phyloP scores from a whole-genome alignment of 164 flowering plant species.

The Dillenia suffruticosa region DNA sequence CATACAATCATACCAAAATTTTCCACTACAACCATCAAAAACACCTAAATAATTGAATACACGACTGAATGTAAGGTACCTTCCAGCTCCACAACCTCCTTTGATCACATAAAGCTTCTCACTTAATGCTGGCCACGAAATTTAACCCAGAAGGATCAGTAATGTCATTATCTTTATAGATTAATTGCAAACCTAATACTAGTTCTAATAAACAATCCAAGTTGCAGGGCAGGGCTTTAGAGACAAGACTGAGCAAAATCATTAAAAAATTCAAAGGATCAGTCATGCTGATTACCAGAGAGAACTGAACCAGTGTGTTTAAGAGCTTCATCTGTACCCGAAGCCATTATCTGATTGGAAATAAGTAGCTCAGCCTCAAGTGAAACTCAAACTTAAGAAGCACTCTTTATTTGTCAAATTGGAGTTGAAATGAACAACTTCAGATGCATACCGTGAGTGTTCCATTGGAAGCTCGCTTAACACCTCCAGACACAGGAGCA shows the following conservation, averaged over 20 bases:
- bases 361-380: too few relatives aligned
- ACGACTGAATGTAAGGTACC: slow-evolving; percentile 34
- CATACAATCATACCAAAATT: too few relatives aligned
- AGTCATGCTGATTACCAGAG: slow-evolving; percentile 48
- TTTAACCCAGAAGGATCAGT: slow-evolving; percentile 13
- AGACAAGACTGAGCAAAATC: too few relatives aligned
- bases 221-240: too few relatives aligned
- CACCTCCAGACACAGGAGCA: slow-evolving; percentile 99
- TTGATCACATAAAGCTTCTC: slow-evolving; percentile 89
- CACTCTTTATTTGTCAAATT: background rate
- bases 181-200: too few relatives aligned
- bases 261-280: background rate
- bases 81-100: slow-evolving; percentile 98
- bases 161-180: too few relatives aligned
- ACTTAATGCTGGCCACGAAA: slow-evolving; percentile 71
- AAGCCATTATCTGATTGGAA: slow-evolving; percentile 76
- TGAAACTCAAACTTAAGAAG: too few relatives aligned
- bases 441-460: slow-evolving; percentile 70
- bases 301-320: slow-evolving; percentile 67
- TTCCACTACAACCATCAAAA: too few relatives aligned
- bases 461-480: slow-evolving; percentile 75
- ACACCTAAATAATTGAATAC: too few relatives aligned
- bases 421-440: background rate
- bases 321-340: slow-evolving; percentile 88
- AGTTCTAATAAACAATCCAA: background rate